Percentiles rank a stretch among this genome's conserved stretches.
Evolutionary conservation across 176 grass and related monocot genomes (phyloP).

Genomic region (Oryza glaberrima): DNA sequence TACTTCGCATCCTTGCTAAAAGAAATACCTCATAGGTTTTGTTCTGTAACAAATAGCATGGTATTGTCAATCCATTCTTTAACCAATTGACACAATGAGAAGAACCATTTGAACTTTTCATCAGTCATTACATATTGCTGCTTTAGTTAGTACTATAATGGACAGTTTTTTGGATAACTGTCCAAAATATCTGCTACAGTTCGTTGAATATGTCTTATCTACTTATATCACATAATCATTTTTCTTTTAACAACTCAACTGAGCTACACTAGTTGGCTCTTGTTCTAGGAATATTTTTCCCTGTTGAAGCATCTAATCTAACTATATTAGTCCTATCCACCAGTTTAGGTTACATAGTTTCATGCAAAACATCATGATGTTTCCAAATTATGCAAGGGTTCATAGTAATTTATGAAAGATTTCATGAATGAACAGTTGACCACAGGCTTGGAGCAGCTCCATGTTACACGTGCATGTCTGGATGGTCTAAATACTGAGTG

Average conservation of each 20-base stretch:
- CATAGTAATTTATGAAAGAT: neutral
- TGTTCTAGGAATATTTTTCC: neutral
- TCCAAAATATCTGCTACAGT: neutral
- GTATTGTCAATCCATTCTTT: neutral
- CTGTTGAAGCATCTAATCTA: neutral
- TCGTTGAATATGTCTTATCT: neutral
- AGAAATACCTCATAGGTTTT: neutral
- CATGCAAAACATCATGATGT: neutral
- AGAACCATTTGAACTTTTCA: neutral
- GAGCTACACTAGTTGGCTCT: neutral
- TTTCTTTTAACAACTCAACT: neutral
- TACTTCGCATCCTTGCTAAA: neutral
- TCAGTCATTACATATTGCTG: neutral
- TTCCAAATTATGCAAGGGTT: neutral
- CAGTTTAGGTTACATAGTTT: neutral
- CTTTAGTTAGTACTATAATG: neutral
- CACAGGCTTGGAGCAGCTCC: neutral
- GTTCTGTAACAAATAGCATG: neutral
- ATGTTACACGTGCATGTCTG: neutral
- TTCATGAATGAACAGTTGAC: neutral
- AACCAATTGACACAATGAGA: neutral
- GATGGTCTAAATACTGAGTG: neutral
- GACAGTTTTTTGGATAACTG: neutral
- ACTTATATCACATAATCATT: neutral
- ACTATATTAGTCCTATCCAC: neutral